Base-by-base conservation (phyloP, 306 rosid genomes). In the Sindora glabra region DNA sequence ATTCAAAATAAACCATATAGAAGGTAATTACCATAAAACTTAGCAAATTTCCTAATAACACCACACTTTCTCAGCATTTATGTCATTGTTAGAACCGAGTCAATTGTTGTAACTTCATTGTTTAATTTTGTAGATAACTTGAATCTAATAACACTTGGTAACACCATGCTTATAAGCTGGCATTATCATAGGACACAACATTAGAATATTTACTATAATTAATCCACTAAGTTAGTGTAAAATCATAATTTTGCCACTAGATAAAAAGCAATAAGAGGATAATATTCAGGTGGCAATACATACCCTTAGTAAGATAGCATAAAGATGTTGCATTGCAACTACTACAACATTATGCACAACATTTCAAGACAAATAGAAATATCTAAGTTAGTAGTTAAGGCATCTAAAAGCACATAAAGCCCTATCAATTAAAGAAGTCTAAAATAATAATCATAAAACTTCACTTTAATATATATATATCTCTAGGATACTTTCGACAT, bases 261-360 rank as follows among this genome's bases (percentile, higher is more conserved):
- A 38, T 21, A 47, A 25, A 17, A 10, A 24, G 25, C 6, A 10
- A 33, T 22, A 44, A 24, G 29, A 22, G 25, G 52, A 25, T 16
- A 21, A 65, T 8, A 70, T 46, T 42, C 65, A 45, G 46, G 24
- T 39, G 46, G 34, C 13, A 19, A n/a, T 21, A 37, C 74, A 59
- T 86, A 94, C 99, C 99, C 99, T 71, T 97, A 75, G 63, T 94
- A 89, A 22, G 99, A 94, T 62, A 94, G 99, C 99, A 94, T 79
- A 62, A 94, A 94, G 38, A 89, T 84, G 23, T 94, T 94, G 82
- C 99, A 94, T 11, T 84, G 87, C 69, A 94, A 72, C 72, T 69
- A 76, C 65, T 89, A 89, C 70, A 94, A 48, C 97, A 94, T 82
- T 62, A 84, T 81, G 42, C 82, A 87, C 62, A 94, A 89, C 99